Evolutionary conservation across 345 rosid genomes (phyloP), one percentile per base, ranked within the genome.

Genomic region (Arabidopsis suecica): DNA sequence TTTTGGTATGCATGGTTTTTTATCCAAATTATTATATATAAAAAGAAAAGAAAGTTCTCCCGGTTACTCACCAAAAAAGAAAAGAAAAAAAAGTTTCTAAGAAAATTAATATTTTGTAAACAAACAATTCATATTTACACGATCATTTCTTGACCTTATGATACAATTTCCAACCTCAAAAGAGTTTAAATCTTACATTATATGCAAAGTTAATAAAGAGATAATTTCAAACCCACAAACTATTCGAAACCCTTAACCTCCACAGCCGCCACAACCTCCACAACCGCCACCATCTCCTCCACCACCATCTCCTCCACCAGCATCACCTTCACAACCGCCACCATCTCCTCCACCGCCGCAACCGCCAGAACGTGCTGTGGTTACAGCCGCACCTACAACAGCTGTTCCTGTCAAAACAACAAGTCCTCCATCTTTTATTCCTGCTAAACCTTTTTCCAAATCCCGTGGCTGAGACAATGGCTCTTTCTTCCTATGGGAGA

Each of bases 401-500:
- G 69, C 25, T 40, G 68, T 68, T 6, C 63, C 60, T 49, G 74
- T 51, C 45, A 68, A 32, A 50, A 75, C 55, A 61, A 68, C 74
- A 40, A 75, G 73, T 9, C 71, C 78, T 48, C 74, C 79, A 75
- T 75, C 74, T 75, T 41, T 75, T 56, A 32, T 67, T 36, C 73
- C 54, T 20, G 18, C 13, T 41, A 18, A 6, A 67, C 68, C 54
- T 6, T 4, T 47, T 50, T 75, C 79, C 60, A 68, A 44, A 49
- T 75, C 79, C 44, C 79, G 61, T 23, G 69, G 61, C 53, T 61
- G 76, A 47, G 64, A 55, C 36, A 5, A 16, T 0, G 66, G 65
- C 51, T 40, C 38, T 47, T 74, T 3, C 28, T 12, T 48, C 10
- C 5, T 20, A 10, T 37, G 41, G 3, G 68, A 16, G 22, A 58